Percentiles rank a stretch among this genome's conserved stretches.
Evolutionary conservation across 306 rosid species (phyloP).

Genomic region (Vigna trinervia): DNA sequence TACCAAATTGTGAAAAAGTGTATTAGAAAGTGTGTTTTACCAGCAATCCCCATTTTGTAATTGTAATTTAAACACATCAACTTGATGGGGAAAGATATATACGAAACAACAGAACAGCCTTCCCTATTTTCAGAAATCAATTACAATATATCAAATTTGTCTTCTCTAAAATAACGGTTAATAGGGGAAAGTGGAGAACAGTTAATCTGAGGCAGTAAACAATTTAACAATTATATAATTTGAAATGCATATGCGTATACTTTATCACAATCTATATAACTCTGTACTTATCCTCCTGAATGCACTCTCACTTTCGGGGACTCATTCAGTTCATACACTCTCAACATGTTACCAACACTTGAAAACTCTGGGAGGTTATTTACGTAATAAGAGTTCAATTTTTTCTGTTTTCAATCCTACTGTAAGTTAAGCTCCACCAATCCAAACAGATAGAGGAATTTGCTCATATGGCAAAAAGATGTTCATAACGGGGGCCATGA

Average conservation of each 20-base stretch:
- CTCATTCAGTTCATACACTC: slow-evolving; percentile 4
- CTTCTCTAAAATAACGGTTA: neutral
- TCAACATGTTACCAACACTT: neutral
- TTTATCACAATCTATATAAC: neutral
- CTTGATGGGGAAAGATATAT: neutral
- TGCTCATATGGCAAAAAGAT: slow-evolving; percentile 2
- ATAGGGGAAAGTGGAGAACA: neutral
- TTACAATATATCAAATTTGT: slow-evolving; percentile 1
- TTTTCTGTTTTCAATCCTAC: slow-evolving; percentile 26
- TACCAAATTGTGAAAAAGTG: neutral
- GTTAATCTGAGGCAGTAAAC: neutral
- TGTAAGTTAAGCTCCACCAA: slow-evolving; percentile 27
- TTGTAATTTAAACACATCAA: neutral
- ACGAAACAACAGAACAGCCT: slow-evolving; percentile 1
- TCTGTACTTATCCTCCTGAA: neutral
- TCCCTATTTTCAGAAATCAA: slow-evolving; percentile 1
- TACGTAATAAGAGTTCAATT: neutral
- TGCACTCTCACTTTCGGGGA: neutral
- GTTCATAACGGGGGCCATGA: neutral
- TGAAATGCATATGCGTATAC: neutral
- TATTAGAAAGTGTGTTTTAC: neutral
- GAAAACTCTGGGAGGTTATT: neutral
- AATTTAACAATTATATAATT: neutral
- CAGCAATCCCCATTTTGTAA: no score
- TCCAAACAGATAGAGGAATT: slow-evolving; percentile 5